Base-by-base conservation (phyloP, 2,329 filamentous ascomycete species). In the Stagonosporopsis tanaceti region DNA sequence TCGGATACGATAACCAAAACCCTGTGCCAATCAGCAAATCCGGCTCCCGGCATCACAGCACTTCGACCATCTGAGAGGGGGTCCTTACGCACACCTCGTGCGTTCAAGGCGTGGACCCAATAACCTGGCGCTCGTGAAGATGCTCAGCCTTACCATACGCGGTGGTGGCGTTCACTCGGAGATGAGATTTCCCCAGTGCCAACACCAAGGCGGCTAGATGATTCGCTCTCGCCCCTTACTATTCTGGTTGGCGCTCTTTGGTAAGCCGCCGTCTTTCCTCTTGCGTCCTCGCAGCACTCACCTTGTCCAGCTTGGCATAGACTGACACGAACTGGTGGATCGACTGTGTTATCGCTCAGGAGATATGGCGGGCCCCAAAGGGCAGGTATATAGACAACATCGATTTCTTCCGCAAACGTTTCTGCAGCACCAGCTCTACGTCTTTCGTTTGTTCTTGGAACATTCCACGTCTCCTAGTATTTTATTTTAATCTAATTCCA, bases 1-100 rank as follows among this genome's bases (percentile, higher is more conserved):
- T 54, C n/a, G 50, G 50, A 59, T 50, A 59, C 56, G 56, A 42
- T 27, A 12, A 38, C 40, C 54, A 20, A 53, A 46, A 57, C 44
- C 54, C 45, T 57, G 40, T 45, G 54, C 50, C 48, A 57, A 57
- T 57, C 54, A 57, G 48, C 54, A 50, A 32, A 59, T 53, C 46
- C 56, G 50, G 56, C n/a, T 42, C n/a, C 22, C 56, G 56, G 56
- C 56, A 54, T n/a, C 25, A 32, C 34, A 20, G 24, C 12, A 42
- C 35, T 25, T 45, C n/a, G 35, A 35, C 7, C 17, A 40, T 27
- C 42, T 27, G 41, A 34, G 15, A 22, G 34, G 20, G 38, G 25
- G 47, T 25, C 45, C 39, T 25, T 35, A 38, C 34, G 40, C 40
- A 42, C 39, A 40, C 40, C 50, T 50, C 42, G 55, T 22, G 50